Percentiles rank a stretch among this genome's conserved stretches.
Conservation (phyloP, 768 basidiomycete genomes). For the Lentinula sp. region DNA sequence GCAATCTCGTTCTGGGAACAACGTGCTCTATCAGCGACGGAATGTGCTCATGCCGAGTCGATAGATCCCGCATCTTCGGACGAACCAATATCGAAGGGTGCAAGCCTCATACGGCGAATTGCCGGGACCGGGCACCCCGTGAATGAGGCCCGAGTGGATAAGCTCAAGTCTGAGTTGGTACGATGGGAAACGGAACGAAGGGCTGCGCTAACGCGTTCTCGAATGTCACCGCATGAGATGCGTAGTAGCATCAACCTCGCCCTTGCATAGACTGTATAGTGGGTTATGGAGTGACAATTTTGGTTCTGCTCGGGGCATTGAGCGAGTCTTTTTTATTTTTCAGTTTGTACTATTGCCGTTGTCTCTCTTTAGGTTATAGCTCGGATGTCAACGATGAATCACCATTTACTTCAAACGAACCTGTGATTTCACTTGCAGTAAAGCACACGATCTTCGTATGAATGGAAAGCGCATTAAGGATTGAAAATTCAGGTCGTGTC, state of each 20-base stretch:
- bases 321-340: neutral
- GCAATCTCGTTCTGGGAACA: slow-evolving; percentile 84
- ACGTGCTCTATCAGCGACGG: slow-evolving; percentile 35
- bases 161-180: slow-evolving; percentile 58
- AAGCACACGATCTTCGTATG: neutral
- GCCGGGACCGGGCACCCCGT: slow-evolving; percentile 64
- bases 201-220: slow-evolving; percentile 14
- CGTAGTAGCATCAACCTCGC: slow-evolving; percentile 9
- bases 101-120: slow-evolving; percentile 32
- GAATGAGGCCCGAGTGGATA: slow-evolving; percentile 53
- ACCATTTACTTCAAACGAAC: neutral
- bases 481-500: neutral
- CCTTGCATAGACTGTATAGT: slow-evolving; percentile 7
- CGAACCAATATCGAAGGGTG: slow-evolving; percentile 2
- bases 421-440: neutral
- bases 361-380: neutral
- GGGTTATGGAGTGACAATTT: neutral
- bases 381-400: neutral
- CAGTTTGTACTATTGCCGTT: slow-evolving; percentile 1
- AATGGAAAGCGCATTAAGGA: neutral
- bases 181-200: slow-evolving; percentile 61
- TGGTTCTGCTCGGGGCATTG: neutral
- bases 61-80: slow-evolving; percentile 12
- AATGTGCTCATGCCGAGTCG: slow-evolving; percentile 35
- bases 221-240: slow-evolving; percentile 3